These are phyloP conservation scores for Allium cepa DNA, from an alignment of 106 monocot species.

Conservation along the genomic window DNA sequence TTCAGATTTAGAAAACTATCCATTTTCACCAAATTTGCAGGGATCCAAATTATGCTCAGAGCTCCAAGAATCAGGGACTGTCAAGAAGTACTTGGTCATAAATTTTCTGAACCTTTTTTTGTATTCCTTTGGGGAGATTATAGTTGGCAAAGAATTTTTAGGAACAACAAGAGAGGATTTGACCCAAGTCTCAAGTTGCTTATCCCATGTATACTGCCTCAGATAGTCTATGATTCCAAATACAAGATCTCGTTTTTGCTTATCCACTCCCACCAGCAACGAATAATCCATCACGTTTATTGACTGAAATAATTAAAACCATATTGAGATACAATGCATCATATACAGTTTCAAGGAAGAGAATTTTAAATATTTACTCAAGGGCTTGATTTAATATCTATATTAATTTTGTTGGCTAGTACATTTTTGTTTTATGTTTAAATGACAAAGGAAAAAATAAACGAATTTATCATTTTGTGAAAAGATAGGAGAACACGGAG, in stretches of 20 bases:
- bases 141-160: constrained; percentile 56
- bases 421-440: not conserved
- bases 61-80: constrained; percentile 70
- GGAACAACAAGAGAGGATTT: constrained; percentile 71
- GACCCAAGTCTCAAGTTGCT: constrained; percentile 85
- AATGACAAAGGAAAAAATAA: too few relatives aligned
- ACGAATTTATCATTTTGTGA: too few relatives aligned
- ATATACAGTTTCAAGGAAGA: not conserved
- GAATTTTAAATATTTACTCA: too few relatives aligned
- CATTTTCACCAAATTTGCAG: constrained; percentile 22
- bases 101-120: constrained; percentile 81
- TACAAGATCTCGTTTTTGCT: constrained; percentile 56
- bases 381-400: too few relatives aligned
- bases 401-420: not conserved
- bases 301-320: constrained; percentile 27
- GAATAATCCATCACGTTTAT: constrained; percentile 95
- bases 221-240: constrained; percentile 90
- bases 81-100: constrained; percentile 76
- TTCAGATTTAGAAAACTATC: not conserved
- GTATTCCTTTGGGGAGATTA: constrained; percentile 82
- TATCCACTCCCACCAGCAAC: constrained; percentile 80
- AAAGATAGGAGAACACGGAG: too few relatives aligned
- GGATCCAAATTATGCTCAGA: constrained; percentile 10
- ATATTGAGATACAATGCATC: not conserved
- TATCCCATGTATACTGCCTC: constrained; percentile 87